Evolutionary conservation across 805 yeast genomes (phyloP).

Genomic region (Kuraishia ogatae): DNA sequence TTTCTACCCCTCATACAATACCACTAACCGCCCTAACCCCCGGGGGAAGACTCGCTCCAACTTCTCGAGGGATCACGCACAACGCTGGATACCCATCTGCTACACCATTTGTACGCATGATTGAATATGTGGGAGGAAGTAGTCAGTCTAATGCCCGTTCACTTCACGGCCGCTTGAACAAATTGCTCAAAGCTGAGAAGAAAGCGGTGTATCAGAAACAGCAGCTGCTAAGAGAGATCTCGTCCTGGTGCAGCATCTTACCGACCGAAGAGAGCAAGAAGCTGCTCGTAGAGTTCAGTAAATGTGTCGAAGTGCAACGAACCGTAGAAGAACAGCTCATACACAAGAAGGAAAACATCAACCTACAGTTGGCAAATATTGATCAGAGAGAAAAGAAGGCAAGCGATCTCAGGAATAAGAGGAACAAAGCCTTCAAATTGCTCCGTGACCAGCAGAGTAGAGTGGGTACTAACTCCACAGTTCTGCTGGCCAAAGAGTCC

Average conservation of each 20-base stretch:
- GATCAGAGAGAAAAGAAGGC: slow-evolving; percentile 42
- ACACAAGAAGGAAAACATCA: slow-evolving; percentile 34
- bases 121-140: slow-evolving; percentile 1
- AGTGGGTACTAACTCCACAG: slow-evolving; percentile 35
- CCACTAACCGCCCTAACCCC: background rate
- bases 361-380: slow-evolving; percentile 34
- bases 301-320: slow-evolving; percentile 28
- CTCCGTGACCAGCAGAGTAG: slow-evolving; percentile 35
- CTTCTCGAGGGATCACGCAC: background rate
- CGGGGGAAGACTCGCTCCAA: background rate
- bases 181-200: slow-evolving; percentile 29
- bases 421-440: slow-evolving; percentile 27
- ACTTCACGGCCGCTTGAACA: slow-evolving; percentile 24
- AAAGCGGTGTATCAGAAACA: slow-evolving; percentile 26
- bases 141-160: slow-evolving; percentile 16
- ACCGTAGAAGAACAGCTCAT: slow-evolving; percentile 25
- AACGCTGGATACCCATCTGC: background rate
- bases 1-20: background rate
- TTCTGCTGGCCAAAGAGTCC: slow-evolving; percentile 36
- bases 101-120: background rate
- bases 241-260: slow-evolving; percentile 31
- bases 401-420: slow-evolving; percentile 26
- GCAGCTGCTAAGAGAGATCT: slow-evolving; percentile 30
- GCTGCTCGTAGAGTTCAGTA: slow-evolving; percentile 30
- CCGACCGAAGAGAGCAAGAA: slow-evolving; percentile 29